These are phyloP conservation scores for Calonectria honghensis DNA, from an alignment of 2,329 filamentous ascomycete genomes.

Conservation along the genomic window DNA sequence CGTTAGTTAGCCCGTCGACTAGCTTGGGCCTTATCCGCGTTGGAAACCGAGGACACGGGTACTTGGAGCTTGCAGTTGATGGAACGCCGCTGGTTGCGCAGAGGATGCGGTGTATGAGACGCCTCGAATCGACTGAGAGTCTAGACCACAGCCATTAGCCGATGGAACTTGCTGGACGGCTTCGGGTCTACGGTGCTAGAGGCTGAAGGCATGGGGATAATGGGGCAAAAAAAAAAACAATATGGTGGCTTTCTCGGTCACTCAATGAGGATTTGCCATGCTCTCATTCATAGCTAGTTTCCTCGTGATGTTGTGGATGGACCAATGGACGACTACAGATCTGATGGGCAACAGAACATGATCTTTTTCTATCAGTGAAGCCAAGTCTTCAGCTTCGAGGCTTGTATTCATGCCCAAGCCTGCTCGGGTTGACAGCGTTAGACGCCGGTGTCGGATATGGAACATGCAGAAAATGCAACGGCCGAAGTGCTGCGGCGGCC, in stretches of 20 bases:
- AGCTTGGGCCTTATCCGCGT: conserved; percentile 14
- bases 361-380: not conserved
- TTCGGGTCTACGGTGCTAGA: not conserved
- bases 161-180: not conserved
- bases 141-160: not conserved
- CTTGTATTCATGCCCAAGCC: not conserved
- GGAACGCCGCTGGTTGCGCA: not conserved
- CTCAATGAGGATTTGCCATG: not conserved
- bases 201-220: not conserved
- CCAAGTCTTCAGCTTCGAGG: not conserved
- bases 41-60: conserved; percentile 22
- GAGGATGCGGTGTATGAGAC: not conserved
- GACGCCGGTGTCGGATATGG: not conserved
- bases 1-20: not conserved
- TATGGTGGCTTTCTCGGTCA: conserved; percentile 2
- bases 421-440: not conserved
- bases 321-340: not conserved
- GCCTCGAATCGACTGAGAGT: not conserved
- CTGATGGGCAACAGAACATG: not conserved
- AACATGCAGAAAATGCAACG: not conserved
- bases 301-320: not conserved
- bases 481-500: conserved; percentile 6
- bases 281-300: too few species aligned
- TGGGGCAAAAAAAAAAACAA: not conserved
- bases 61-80: conserved; percentile 11